A percentile compares a stretch with the other conserved stretches of the same genome.
Conservation (phyloP, 2,329 filamentous ascomycete species). For the Cladophialophora carrionii region DNA sequence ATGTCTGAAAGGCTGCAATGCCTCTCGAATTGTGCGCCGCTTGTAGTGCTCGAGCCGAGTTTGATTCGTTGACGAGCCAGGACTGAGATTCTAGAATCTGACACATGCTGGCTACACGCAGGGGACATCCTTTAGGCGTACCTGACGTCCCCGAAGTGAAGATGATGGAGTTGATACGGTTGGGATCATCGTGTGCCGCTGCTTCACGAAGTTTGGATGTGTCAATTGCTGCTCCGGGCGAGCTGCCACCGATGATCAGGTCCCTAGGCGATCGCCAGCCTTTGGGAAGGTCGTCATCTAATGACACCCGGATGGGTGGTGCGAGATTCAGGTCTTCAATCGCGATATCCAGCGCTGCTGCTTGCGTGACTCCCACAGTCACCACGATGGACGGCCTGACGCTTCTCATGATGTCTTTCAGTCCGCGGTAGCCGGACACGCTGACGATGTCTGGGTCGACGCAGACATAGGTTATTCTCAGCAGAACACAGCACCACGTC, state of each 20-base stretch:
- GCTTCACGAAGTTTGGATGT: background rate
- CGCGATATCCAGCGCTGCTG: background rate
- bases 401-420: background rate
- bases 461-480: background rate
- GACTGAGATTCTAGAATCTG: background rate
- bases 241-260: background rate
- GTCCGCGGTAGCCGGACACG: background rate
- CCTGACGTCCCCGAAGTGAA: background rate
- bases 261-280: background rate
- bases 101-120: background rate
- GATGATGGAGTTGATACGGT: background rate
- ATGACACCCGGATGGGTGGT: background rate
- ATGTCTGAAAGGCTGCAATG: background rate
- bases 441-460: background rate
- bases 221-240: background rate
- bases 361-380: background rate
- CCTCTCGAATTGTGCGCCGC: background rate
- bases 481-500: background rate
- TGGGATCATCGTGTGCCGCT: background rate
- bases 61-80: background rate
- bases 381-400: background rate
- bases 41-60: background rate
- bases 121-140: background rate
- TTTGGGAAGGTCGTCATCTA: background rate
- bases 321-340: background rate